Conservation (phyloP, 192 early-diverging fungal species). For the Mortierella antarctica region DNA sequence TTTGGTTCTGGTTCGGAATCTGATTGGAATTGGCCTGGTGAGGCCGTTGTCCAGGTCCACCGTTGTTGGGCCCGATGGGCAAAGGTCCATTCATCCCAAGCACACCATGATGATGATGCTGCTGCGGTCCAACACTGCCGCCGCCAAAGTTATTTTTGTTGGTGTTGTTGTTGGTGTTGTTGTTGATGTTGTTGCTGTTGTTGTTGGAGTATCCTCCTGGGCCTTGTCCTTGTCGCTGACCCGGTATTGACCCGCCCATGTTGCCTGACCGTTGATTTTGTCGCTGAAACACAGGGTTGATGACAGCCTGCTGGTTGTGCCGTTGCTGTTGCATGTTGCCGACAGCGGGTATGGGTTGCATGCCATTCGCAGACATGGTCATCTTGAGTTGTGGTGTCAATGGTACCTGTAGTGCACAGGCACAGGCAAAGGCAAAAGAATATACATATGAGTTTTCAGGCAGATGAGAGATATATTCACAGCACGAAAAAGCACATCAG, state of each 20-base stretch:
- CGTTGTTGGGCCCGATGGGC: too few species aligned
- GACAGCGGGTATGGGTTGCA: slow-evolving; percentile 5
- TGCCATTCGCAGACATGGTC: slow-evolving; percentile 5
- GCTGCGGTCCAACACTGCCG: slow-evolving; percentile 13
- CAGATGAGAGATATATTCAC: background rate
- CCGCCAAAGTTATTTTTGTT: background rate
- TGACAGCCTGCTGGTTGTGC: slow-evolving; percentile 10
- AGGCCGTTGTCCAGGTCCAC: background rate
- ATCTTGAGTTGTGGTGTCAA: slow-evolving; percentile 1
- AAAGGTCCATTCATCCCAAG: too few species aligned
- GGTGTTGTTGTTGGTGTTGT: slow-evolving; percentile 3
- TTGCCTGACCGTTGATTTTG: slow-evolving; percentile 19
- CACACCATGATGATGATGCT: background rate
- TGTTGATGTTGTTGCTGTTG: background rate
- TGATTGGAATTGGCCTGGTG: background rate
- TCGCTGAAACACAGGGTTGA: slow-evolving; percentile 33
- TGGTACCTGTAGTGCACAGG: slow-evolving; percentile 3
- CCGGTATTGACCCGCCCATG: slow-evolving; percentile 4
- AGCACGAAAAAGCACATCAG: background rate
- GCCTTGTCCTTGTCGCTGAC: background rate
- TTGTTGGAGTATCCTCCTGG: slow-evolving; percentile 9
- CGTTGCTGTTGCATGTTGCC: slow-evolving; percentile 21
- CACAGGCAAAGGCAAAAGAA: background rate
- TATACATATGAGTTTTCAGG: background rate
- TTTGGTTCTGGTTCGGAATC: slow-evolving; percentile 1